Base-by-base conservation (phyloP, 2,329 filamentous ascomycete species). In the Calonectria naviculata region DNA sequence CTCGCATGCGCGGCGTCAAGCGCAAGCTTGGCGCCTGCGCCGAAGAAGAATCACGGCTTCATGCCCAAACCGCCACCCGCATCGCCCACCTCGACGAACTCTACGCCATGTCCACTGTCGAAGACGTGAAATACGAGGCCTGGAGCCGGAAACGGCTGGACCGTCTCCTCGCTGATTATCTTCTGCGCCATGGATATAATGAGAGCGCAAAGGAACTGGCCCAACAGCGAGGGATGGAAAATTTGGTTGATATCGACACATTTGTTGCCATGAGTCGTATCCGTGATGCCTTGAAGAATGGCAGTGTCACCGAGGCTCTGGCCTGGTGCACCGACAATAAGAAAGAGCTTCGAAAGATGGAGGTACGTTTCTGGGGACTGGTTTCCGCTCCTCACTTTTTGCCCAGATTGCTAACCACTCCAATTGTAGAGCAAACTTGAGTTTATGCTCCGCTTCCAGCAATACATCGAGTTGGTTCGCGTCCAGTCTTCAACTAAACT, bases 261-360 rank as follows among this genome's bases (percentile, higher is more conserved):
- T 98, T 98, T 83, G 90, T 93, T 65, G 90, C 93, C 76, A 96
- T 95, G 85, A 93, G 93, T 72, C 89, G 89, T 70, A 95, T 98
- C 75, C 91, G 94, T 70, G 88, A 92, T 77, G 93, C 92, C 72
- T 84, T 99, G 71, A 85, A 90, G 49, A 87, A 88, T 44, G 91
- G 92, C 36, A 94, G 91, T 76, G 93, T 96, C 5, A 88, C 88
- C 41, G 94, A 97, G 78, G 95, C 95, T 26, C 83, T 99, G 66
- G 90, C 91, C 15, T 99, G 97, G 97, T 98, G 97, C 81, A 90
- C 88, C 19, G 96, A 98, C 79, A 98, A 98, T 83, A 97, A 97
- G 83, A 95, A 96, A 78, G 93, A 95, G 73, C 85, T 99, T 71
- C 94, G 95, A 80, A 97, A 97, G 87, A 93, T 94, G 83, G 93